Conservation (phyloP, 305 asterid species). For the Salvia sclarea region DNA sequence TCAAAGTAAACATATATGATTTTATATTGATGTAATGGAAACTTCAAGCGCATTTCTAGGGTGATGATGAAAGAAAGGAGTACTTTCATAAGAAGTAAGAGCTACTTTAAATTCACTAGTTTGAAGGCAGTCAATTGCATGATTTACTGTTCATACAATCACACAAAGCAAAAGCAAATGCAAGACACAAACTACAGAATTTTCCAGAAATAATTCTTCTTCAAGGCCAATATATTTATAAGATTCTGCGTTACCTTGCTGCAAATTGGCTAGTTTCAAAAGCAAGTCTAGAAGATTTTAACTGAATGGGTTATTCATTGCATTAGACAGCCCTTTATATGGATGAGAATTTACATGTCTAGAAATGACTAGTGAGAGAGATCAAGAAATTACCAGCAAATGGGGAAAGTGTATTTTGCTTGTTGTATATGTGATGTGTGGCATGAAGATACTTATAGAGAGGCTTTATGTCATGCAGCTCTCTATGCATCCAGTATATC, state of each 20-base stretch:
- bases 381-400: constrained; percentile 72
- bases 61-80: constrained; percentile 13
- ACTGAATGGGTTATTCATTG: not conserved
- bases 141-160: not conserved
- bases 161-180: not conserved
- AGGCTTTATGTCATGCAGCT: constrained; percentile 92
- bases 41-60: constrained; percentile 1
- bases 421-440: constrained; percentile 94
- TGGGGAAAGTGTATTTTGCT: constrained; percentile 95
- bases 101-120: not conserved
- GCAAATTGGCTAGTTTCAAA: not conserved
- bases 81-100: not conserved
- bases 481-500: constrained; percentile 96
- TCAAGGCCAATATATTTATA: not conserved
- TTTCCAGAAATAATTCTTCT: not conserved
- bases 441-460: constrained; percentile 91
- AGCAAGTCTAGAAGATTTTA: too few species aligned
- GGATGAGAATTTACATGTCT: not conserved
- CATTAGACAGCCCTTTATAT: constrained; percentile 7
- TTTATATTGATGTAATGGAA: constrained; percentile 1
- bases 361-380: constrained; percentile 29
- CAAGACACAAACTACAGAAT: constrained; percentile 1
- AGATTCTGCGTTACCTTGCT: not conserved
- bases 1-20: constrained; percentile 20
- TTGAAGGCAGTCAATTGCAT: not conserved